phyloP scores from a whole-genome alignment of 2,329 filamentous ascomycete genomes.

The Juglanconis sp. region DNA sequence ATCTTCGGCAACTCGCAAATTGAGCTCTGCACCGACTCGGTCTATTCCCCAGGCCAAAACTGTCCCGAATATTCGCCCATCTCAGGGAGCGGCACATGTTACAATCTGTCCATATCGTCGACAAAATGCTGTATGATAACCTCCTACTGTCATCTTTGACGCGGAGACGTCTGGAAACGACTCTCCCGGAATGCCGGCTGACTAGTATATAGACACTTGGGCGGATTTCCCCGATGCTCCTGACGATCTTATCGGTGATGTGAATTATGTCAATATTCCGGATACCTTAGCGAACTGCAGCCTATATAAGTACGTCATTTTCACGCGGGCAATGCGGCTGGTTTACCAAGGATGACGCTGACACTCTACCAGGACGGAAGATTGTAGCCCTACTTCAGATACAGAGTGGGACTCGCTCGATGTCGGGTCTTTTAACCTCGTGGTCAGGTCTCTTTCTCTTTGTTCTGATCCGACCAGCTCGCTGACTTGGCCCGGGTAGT shows the following conservation, averaged over 20 bases:
- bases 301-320: not conserved
- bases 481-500: not conserved
- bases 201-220: not conserved
- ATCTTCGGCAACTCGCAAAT: not conserved
- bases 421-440: not conserved
- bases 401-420: not conserved
- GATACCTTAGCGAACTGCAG: not conserved
- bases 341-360: not conserved
- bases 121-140: not conserved
- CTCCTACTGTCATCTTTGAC: not conserved
- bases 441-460: not conserved
- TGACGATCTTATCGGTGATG: not conserved
- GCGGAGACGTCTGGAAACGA: not conserved
- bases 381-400: not conserved
- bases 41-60: not conserved
- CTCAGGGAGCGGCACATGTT: not conserved
- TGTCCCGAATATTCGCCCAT: not conserved
- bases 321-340: too few species aligned
- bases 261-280: not conserved
- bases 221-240: conserved; percentile 1
- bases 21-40: not conserved
- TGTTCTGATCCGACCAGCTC: not conserved
- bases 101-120: not conserved
- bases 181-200: too few species aligned
- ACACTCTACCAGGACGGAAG: not conserved